Conservation (phyloP, 352 stramenopile genomes). For the Plasmopara muralis region DNA sequence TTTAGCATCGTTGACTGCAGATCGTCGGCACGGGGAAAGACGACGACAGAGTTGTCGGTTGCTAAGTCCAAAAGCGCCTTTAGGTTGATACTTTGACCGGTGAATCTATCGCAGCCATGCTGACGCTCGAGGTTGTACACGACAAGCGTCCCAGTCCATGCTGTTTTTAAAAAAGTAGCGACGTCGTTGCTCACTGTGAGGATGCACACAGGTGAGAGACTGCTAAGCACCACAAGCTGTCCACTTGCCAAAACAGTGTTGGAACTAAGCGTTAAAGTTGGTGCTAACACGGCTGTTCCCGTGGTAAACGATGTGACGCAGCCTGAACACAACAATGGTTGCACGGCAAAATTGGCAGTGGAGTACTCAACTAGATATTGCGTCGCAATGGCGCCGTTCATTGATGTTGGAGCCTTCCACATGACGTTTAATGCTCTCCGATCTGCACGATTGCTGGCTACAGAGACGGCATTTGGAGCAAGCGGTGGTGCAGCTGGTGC, state of each 20-base stretch:
- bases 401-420: conserved; percentile 62
- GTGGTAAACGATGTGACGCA: conserved; percentile 40
- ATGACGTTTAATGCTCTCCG: conserved; percentile 77
- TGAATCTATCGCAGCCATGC: conserved; percentile 70
- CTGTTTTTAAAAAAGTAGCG: conserved; percentile 20
- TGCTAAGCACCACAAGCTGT: conserved; percentile 43
- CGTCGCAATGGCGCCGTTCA: conserved; percentile 59
- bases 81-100: conserved; percentile 22
- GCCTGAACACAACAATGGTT: conserved; percentile 32
- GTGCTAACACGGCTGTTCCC: conserved; percentile 11
- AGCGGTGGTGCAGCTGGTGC: conserved; percentile 64
- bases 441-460: conserved; percentile 75
- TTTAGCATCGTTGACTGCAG: conserved; percentile 17
- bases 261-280: conserved; percentile 30
- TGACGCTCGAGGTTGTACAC: conserved; percentile 33
- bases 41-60: conserved; percentile 34
- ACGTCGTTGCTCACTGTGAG: conserved; percentile 30
- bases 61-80: conserved; percentile 37
- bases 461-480: conserved; percentile 62
- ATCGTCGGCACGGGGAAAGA: conserved; percentile 15
- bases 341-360: conserved; percentile 36
- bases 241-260: conserved; percentile 28
- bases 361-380: conserved; percentile 87
- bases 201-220: conserved; percentile 38
- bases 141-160: conserved; percentile 29